Evolutionary conservation across 352 stramenopile species (phyloP).

Genomic region (Thraustochytrium sp.): DNA sequence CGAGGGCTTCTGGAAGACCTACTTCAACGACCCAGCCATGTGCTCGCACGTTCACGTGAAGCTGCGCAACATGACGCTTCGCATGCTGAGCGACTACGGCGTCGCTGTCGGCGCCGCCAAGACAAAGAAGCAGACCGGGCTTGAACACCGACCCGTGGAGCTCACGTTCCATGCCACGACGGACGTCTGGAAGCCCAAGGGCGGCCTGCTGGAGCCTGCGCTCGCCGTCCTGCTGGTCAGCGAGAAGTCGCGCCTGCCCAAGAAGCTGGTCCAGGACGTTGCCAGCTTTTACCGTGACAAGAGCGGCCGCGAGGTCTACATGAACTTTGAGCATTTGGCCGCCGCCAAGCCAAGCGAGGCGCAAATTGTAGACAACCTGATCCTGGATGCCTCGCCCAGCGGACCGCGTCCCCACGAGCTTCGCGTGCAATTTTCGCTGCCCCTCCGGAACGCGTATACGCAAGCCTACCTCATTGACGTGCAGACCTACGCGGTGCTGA

Average conservation of each 20-base stretch:
- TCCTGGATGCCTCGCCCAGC: background rate
- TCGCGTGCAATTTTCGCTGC: background rate
- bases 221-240: background rate
- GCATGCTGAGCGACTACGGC: background rate
- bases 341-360: background rate
- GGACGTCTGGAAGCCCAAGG: slow-evolving; percentile 18
- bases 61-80: background rate
- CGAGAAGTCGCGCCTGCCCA: background rate
- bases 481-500: background rate
- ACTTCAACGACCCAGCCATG: background rate
- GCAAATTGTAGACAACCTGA: slow-evolving; percentile 13
- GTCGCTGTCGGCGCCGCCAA: too few species aligned
- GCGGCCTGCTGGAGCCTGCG: slow-evolving; percentile 10
- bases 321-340: slow-evolving; percentile 2
- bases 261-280: background rate
- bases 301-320: background rate
- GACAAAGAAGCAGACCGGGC: too few species aligned
- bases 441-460: background rate
- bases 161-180: background rate
- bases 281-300: background rate
- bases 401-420: background rate
- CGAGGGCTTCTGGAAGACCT: background rate
- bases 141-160: background rate
- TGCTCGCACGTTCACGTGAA: background rate
- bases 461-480: background rate